Percentiles rank a stretch among this genome's conserved stretches.
These are phyloP conservation scores for Aspergillus tamarii DNA, from an alignment of 2,329 filamentous ascomycete genomes.

Conservation along the genomic window DNA sequence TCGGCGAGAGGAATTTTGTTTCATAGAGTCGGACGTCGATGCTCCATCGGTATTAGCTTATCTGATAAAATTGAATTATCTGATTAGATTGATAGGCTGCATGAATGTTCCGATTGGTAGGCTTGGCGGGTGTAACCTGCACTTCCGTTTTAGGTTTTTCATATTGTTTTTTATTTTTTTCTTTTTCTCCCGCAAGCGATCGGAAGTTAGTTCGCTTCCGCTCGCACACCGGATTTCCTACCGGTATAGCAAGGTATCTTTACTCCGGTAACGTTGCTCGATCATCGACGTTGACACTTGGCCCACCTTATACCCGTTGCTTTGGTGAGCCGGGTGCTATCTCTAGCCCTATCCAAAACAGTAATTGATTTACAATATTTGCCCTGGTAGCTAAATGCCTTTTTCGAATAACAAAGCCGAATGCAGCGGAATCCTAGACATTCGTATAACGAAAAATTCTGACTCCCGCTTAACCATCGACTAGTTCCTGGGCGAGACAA, in stretches of 20 bases:
- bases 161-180: neutral
- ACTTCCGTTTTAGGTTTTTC: neutral
- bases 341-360: neutral
- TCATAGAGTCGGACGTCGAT: neutral
- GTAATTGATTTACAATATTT: neutral
- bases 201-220: neutral
- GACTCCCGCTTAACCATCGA: neutral
- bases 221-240: neutral
- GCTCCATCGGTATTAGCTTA: neutral
- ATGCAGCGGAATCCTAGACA: neutral
- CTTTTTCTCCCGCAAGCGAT: neutral
- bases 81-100: slow-evolving; percentile 26
- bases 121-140: neutral
- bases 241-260: neutral
- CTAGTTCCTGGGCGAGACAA: neutral
- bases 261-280: neutral
- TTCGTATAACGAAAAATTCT: neutral
- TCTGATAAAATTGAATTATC: slow-evolving; percentile 6
- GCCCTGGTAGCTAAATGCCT: neutral
- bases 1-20: neutral
- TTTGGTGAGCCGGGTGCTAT: neutral
- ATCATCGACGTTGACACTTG: neutral
- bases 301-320: neutral
- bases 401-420: neutral
- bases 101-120: neutral